These are phyloP conservation scores for Solidago caesia DNA, from an alignment of 129 eudicot species.

Conservation along the genomic window DNA sequence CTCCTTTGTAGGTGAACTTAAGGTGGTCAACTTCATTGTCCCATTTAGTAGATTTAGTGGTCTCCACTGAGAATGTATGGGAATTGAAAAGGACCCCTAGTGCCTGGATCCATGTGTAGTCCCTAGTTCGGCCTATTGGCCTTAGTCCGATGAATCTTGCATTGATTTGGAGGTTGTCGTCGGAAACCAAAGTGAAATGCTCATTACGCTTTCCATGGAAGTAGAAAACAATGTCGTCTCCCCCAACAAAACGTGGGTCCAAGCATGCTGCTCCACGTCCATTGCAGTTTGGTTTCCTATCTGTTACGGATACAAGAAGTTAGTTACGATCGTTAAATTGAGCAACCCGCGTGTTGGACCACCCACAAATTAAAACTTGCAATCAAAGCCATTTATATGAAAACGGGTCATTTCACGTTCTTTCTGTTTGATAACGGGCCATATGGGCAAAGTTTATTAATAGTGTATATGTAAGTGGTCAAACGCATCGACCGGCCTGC, in stretches of 20 bases:
- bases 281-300: conserved; percentile 44
- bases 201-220: conserved; percentile 47
- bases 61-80: conserved; percentile 36
- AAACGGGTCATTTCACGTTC: neutral
- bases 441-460: neutral
- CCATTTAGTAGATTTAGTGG: conserved; percentile 40
- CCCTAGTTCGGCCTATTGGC: conserved; percentile 48
- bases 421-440: neutral
- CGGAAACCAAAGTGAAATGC: conserved; percentile 53
- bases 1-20: conserved; percentile 34
- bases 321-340: neutral
- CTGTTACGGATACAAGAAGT: conserved; percentile 22
- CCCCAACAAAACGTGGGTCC: conserved; percentile 55
- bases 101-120: conserved; percentile 61
- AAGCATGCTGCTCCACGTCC: conserved; percentile 48
- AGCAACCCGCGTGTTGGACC: neutral
- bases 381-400: neutral
- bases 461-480: neutral
- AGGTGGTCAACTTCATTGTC: conserved; percentile 35
- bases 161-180: conserved; percentile 46
- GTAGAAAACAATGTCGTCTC: conserved; percentile 52
- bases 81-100: conserved; percentile 43
- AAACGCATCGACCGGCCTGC: too few species aligned
- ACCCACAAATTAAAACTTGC: neutral
- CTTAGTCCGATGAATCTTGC: conserved; percentile 52